Percentiles rank a stretch among this genome's conserved stretches.
phyloP scores from a whole-genome alignment of 495 filamentous ascomycete genomes.

The Viridothelium virens region DNA sequence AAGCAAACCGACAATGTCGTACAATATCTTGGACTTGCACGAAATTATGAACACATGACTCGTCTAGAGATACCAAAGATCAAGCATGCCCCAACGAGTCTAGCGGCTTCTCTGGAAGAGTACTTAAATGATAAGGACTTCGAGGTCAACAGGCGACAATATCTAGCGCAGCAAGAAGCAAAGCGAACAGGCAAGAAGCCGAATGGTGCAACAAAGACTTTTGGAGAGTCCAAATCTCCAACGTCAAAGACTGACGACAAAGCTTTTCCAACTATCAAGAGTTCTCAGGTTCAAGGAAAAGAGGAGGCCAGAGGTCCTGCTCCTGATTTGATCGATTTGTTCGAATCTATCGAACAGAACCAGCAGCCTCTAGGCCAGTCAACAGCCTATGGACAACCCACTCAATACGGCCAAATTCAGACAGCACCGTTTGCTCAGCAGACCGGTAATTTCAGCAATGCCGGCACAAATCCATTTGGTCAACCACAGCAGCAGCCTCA shows the following conservation, averaged over 20 bases:
- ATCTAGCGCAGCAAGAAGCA: conserved; percentile 74
- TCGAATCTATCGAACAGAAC: conserved; percentile 92
- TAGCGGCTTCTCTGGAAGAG: conserved; percentile 84
- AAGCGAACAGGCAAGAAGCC: conserved; percentile 53
- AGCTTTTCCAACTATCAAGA: conserved; percentile 18
- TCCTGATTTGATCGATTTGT: conserved; percentile 93
- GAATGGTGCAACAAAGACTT: conserved; percentile 30
- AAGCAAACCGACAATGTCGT: conserved; percentile 90
- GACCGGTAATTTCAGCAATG: conserved; percentile 29
- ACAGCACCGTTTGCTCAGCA: conserved; percentile 38
- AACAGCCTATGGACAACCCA: conserved; percentile 1
- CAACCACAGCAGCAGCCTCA: conserved; percentile 40
- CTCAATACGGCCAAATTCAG: conserved; percentile 32
- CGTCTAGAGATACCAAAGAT: conserved; percentile 92
- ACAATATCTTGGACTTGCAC: conserved; percentile 75
- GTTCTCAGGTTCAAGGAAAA: conserved; percentile 32
- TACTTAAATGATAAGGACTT: conserved; percentile 96
- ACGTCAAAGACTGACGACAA: conserved; percentile 29
- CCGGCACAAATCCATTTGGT: conserved; percentile 47
- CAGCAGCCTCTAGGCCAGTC: conserved; percentile 63
- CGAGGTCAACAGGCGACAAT: conserved; percentile 86
- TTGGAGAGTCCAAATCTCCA: conserved; percentile 25
- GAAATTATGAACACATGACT: conserved; percentile 84
- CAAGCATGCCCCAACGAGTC: conserved; percentile 89
- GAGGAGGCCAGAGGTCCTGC: conserved; percentile 52